Percentiles rank a stretch among this genome's conserved stretches.
Conservation (phyloP, 192 early-diverging fungal genomes). For the Diversispora eburnea region DNA sequence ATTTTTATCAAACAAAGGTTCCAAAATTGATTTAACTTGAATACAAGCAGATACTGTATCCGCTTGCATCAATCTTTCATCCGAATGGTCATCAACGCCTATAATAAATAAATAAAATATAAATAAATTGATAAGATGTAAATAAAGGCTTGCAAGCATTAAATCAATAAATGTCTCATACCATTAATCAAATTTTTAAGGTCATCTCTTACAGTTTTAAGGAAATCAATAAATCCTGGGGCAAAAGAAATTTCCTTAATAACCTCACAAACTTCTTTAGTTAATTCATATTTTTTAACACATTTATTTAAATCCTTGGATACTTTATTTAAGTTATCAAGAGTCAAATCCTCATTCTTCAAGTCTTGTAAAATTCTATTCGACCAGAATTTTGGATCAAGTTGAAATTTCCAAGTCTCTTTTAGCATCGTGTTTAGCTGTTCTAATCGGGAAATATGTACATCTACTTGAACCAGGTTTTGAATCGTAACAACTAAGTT, state of each 20-base stretch:
- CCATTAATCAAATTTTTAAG: constrained; percentile 31
- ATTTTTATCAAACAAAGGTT: background rate
- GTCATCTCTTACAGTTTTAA: constrained; percentile 8
- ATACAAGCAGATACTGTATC: constrained; percentile 24
- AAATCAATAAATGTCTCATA: too few species aligned
- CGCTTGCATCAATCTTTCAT: constrained; percentile 29
- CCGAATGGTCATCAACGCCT: constrained; percentile 26
- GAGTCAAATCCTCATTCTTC: background rate
- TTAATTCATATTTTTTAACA: background rate
- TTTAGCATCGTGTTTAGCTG: background rate
- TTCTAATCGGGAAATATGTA: background rate
- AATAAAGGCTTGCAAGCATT: too few species aligned
- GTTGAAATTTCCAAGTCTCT: background rate
- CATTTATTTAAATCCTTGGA: background rate
- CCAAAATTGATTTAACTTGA: constrained; percentile 25
- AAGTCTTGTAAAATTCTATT: background rate
- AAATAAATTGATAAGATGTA: too few species aligned
- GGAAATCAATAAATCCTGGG: constrained; percentile 17
- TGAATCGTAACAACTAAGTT: background rate
- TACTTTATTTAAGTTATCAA: background rate
- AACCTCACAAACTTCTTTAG: constrained; percentile 4
- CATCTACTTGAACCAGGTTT: background rate
- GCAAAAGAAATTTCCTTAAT: constrained; percentile 15
- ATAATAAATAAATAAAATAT: too few species aligned
- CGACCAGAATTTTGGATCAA: background rate